Percentiles rank a stretch among this genome's conserved stretches.
Conservation (phyloP, 495 filamentous ascomycete species). For the Penicillium maclennaniae region DNA sequence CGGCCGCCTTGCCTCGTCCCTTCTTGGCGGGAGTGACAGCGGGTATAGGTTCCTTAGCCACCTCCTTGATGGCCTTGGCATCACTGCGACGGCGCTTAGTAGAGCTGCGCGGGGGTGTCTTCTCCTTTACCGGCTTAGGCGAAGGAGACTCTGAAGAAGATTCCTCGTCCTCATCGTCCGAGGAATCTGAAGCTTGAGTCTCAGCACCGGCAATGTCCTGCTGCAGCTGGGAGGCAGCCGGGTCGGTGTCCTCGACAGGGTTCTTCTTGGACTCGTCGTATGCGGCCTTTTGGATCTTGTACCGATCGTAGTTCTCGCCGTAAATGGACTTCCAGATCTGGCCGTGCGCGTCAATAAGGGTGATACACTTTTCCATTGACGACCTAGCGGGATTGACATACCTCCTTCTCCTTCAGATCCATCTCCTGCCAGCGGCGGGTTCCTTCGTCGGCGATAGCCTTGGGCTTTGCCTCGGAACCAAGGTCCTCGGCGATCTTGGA, state of each 20-base stretch:
- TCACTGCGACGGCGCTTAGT: conserved; percentile 48
- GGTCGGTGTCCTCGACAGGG: conserved; percentile 52
- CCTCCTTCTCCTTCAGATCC: conserved; percentile 66
- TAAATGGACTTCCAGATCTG: conserved; percentile 73
- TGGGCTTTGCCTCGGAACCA: conserved; percentile 63
- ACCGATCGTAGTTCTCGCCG: conserved; percentile 68
- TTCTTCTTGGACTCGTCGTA: conserved; percentile 56
- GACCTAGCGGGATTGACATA: conserved; percentile 32
- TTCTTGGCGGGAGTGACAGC: conserved; percentile 32
- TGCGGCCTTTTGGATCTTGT: conserved; percentile 65
- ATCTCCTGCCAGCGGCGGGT: conserved; percentile 78
- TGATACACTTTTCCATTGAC: neutral
- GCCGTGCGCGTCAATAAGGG: neutral
- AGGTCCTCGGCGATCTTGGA: conserved; percentile 72
- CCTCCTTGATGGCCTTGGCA: conserved; percentile 41
- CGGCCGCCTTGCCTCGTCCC: conserved; percentile 42
- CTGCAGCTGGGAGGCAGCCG: conserved; percentile 46
- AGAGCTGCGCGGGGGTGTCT: conserved; percentile 49
- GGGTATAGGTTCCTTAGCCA: conserved; percentile 30
- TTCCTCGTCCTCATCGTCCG: conserved; percentile 36
- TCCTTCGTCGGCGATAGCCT: conserved; percentile 77
- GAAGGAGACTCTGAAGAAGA: conserved; percentile 33
- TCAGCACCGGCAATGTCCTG: conserved; percentile 54
- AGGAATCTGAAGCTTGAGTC: conserved; percentile 13
- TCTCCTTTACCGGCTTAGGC: conserved; percentile 49